These are phyloP conservation scores for Akebia trifoliata DNA, from an alignment of 164 flowering plant genomes.

Conservation along the genomic window DNA sequence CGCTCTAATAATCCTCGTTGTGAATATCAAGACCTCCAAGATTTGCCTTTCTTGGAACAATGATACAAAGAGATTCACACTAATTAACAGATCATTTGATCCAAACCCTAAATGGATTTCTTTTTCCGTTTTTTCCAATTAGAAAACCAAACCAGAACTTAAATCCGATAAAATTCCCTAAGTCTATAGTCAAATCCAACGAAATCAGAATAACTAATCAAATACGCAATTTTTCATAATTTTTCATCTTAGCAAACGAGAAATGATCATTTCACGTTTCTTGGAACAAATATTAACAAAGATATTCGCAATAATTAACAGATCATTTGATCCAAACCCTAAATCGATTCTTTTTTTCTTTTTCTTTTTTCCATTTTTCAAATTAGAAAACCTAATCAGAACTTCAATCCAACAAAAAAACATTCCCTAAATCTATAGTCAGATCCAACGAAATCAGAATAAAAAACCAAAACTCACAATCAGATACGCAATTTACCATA, in stretches of 20 bases:
- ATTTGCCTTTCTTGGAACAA: not conserved
- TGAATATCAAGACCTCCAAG: not conserved
- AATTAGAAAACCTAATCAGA: not conserved
- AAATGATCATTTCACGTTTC: too few species aligned
- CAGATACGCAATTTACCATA: not conserved
- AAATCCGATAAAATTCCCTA: too few species aligned
- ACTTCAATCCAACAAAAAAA: not conserved
- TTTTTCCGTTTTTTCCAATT: too few species aligned
- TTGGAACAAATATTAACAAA: not conserved
- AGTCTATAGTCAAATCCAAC: too few species aligned
- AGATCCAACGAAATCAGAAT: conserved; percentile 1
- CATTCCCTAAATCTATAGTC: not conserved
- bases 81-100: not conserved
- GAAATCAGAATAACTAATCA: too few species aligned
- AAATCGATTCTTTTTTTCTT: not conserved
- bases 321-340: not conserved
- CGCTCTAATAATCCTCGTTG: not conserved
- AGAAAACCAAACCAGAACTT: too few species aligned
- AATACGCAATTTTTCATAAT: too few species aligned
- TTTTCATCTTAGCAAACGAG: too few species aligned
- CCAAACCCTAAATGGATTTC: too few species aligned
- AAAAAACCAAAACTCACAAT: not conserved
- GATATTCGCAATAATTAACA: not conserved
- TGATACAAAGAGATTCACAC: not conserved
- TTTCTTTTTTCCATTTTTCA: not conserved